These are phyloP conservation scores for Diaporthe longicolla DNA, from an alignment of 2,329 filamentous ascomycete genomes.

Conservation along the genomic window DNA sequence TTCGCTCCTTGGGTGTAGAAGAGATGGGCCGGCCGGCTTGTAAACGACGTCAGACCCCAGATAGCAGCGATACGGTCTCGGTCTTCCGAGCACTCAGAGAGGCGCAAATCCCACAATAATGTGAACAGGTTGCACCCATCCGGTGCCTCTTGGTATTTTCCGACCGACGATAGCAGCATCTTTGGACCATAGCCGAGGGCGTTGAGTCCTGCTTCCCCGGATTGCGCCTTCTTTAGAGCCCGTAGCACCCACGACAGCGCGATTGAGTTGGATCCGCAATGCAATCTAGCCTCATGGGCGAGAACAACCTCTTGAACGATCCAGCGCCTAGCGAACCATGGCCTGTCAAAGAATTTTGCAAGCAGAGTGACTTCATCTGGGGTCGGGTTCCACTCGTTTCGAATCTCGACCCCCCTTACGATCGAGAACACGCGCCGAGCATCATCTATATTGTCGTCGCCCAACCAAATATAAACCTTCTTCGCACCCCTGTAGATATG, in stretches of 20 bases:
- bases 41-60: background rate
- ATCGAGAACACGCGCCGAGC: background rate
- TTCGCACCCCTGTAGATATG: background rate
- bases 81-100: background rate
- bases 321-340: background rate
- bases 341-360: background rate
- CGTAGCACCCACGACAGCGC: background rate
- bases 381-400: background rate
- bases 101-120: background rate
- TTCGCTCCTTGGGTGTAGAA: background rate
- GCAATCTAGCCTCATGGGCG: background rate
- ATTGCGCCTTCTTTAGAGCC: background rate
- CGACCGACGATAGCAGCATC: background rate
- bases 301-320: background rate
- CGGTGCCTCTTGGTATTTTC: background rate
- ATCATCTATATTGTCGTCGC: background rate
- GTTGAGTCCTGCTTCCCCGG: background rate
- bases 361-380: background rate
- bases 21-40: background rate
- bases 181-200: background rate
- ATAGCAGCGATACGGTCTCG: background rate
- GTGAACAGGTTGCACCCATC: background rate
- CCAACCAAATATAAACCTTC: background rate
- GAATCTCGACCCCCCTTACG: background rate
- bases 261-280: background rate